Conservation (phyloP, 768 basidiomycete species). For the Lactarius hengduanensis region DNA sequence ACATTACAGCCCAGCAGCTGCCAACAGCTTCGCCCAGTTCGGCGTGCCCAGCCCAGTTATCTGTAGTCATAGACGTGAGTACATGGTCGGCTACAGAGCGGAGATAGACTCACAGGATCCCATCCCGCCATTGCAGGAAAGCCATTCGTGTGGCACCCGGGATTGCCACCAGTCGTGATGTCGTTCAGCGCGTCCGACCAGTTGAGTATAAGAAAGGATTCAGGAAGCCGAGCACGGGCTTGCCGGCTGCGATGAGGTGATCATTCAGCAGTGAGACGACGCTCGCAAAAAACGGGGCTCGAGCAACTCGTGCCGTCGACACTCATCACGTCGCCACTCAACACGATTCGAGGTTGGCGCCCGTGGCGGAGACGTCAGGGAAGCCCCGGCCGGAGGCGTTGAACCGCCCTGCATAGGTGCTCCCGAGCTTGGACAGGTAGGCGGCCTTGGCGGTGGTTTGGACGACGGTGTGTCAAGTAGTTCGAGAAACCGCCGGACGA, state of each 20-base stretch:
- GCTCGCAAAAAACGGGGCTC: constrained; percentile 38
- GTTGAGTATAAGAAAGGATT: constrained; percentile 36
- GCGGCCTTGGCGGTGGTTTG: constrained; percentile 40
- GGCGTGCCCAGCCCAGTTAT: constrained; percentile 58
- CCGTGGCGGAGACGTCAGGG: constrained; percentile 48
- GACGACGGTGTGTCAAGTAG: constrained; percentile 36
- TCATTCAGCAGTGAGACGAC: constrained; percentile 40
- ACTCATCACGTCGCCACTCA: constrained; percentile 19
- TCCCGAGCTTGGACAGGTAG: constrained; percentile 39
- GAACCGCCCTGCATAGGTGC: constrained; percentile 36
- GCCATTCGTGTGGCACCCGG: constrained; percentile 25
- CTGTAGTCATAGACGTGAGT: constrained; percentile 29
- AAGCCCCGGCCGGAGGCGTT: constrained; percentile 43
- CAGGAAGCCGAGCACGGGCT: constrained; percentile 36
- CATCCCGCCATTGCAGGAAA: constrained; percentile 25
- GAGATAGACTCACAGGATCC: constrained; percentile 22
- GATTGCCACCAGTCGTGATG: constrained; percentile 35
- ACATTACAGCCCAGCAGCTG: constrained; percentile 35
- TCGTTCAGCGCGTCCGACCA: constrained; percentile 36
- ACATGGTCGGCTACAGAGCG: neutral
- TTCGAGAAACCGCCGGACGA: constrained; percentile 41
- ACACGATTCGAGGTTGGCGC: constrained; percentile 35
- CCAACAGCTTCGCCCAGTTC: constrained; percentile 48
- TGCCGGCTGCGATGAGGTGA: constrained; percentile 33
- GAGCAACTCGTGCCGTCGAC: constrained; percentile 38